Evolutionary conservation across 176 grass and related monocot species (phyloP).

Genomic region (Phoenix roebelenii): DNA sequence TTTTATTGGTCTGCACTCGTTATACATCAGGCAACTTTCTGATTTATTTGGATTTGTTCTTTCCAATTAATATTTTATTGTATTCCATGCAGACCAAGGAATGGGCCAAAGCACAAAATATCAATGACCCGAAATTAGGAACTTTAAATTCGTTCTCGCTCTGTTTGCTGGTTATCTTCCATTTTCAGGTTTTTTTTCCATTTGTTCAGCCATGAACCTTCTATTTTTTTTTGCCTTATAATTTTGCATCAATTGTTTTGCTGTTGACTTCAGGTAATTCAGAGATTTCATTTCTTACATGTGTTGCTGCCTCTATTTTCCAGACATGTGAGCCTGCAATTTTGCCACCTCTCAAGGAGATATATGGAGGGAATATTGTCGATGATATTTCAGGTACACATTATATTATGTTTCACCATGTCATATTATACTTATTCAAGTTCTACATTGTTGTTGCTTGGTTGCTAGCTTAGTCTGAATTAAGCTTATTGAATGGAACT

Average conservation of each 20-base stretch:
- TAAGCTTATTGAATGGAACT: no score
- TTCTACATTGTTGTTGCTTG: no score
- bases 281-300: conserved; percentile 10
- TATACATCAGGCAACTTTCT: conserved; percentile 3
- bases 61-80: conserved; percentile 7
- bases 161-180: conserved; percentile 81
- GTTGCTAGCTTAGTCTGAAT: no score
- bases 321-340: conserved; percentile 74
- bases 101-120: conserved; percentile 95
- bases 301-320: neutral
- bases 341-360: conserved; percentile 70
- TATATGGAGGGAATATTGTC: conserved; percentile 59
- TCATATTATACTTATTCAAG: no score
- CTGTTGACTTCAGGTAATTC: neutral
- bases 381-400: conserved; percentile 47
- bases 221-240: neutral
- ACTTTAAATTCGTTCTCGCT: conserved; percentile 89
- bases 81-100: conserved; percentile 66
- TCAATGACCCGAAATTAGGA: conserved; percentile 80
- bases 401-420: neutral
- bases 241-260: neutral
- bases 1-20: conserved; percentile 65
- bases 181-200: conserved; percentile 73
- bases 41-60: conserved; percentile 6
- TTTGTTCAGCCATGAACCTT: conserved; percentile 1